Evolutionary conservation across 306 rosid genomes (phyloP).

Genomic region (Ormosia semicastrata): DNA sequence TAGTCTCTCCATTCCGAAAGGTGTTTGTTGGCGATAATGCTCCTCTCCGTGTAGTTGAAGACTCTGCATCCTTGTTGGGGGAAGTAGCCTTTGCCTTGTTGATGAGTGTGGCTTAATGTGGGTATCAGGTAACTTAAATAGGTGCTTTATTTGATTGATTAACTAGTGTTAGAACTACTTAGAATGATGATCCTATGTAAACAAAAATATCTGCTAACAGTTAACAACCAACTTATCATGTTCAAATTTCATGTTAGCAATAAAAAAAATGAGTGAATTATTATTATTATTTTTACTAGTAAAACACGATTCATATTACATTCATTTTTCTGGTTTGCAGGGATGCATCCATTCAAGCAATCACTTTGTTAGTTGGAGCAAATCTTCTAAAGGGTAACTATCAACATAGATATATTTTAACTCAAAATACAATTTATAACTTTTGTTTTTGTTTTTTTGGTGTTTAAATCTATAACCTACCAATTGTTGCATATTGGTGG

Average conservation of each 20-base stretch:
- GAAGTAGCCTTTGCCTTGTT: constrained; percentile 8
- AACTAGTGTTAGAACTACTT: neutral
- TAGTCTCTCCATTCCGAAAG: too few relatives aligned
- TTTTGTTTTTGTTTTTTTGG: too few relatives aligned
- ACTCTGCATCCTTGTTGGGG: constrained; percentile 40
- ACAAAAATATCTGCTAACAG: neutral
- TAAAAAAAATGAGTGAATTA: neutral
- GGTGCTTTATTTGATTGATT: neutral
- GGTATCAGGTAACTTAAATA: neutral
- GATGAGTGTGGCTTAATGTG: neutral
- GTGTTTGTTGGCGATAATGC: constrained; percentile 30
- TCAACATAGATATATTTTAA: too few relatives aligned
- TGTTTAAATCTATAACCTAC: too few relatives aligned
- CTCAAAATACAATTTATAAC: too few relatives aligned
- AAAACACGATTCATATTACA: neutral
- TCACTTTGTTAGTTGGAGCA: constrained; percentile 44
- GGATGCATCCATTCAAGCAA: constrained; percentile 36
- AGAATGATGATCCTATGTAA: neutral
- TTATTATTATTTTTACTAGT: neutral
- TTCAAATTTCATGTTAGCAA: neutral
- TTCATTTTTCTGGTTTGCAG: constrained; percentile 16
- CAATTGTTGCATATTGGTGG: too few relatives aligned
- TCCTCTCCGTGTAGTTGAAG: constrained; percentile 32
- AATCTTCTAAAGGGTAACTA: constrained; percentile 34
- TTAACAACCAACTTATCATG: neutral